A percentile compares a stretch with the other conserved stretches of the same genome.
Evolutionary conservation across 768 basidiomycete species (phyloP).

Genomic region (Mycena maculata): DNA sequence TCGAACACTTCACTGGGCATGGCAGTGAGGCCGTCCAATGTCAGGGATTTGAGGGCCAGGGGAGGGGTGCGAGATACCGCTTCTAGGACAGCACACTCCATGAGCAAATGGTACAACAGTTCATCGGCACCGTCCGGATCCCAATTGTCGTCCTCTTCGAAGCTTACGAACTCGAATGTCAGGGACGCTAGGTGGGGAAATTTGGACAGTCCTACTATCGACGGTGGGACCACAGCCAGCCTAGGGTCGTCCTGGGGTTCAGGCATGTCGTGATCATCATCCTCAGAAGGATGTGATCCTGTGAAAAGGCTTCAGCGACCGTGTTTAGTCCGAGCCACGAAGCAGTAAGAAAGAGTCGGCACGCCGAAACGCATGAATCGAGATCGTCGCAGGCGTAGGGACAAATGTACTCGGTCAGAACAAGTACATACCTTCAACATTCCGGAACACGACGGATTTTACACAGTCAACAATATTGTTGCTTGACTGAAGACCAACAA

Average conservation of each 20-base stretch:
- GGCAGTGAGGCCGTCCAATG: background rate
- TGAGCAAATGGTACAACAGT: background rate
- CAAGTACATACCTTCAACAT: background rate
- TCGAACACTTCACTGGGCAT: background rate
- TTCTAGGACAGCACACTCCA: background rate
- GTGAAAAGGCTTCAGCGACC: too few relatives aligned
- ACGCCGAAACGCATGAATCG: too few relatives aligned
- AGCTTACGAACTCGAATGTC: background rate
- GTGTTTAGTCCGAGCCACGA: too few relatives aligned
- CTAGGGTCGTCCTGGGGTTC: background rate
- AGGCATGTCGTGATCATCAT: too few relatives aligned
- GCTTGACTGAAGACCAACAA: background rate
- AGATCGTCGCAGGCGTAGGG: too few relatives aligned
- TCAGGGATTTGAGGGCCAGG: slow-evolving; percentile 1
- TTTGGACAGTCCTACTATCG: background rate
- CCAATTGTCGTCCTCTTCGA: background rate
- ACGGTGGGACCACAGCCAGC: background rate
- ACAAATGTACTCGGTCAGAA: too few relatives aligned
- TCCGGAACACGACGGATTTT: background rate
- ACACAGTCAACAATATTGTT: background rate
- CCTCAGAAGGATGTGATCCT: background rate
- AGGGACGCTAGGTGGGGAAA: background rate
- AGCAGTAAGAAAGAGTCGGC: too few relatives aligned
- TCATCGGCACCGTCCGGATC: background rate
- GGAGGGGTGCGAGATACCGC: background rate